Base-by-base conservation (phyloP, 2,329 filamentous ascomycete species). In the Clonostachys byssicola region DNA sequence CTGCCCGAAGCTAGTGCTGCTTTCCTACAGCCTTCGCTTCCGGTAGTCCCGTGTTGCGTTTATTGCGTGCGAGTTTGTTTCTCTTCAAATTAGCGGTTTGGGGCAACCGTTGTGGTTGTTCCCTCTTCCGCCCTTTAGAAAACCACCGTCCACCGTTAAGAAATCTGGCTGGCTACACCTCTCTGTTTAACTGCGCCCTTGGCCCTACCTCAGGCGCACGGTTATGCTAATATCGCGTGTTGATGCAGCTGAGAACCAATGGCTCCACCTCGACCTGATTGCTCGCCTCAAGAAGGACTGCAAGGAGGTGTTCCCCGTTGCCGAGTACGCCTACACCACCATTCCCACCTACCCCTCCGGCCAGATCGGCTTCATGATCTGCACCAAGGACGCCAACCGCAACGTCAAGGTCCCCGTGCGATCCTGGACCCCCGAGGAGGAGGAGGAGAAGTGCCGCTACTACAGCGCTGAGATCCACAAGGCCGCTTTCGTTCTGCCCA, bases 351-450 rank as follows among this genome's bases (percentile, higher is more conserved):
- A 99, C 80, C 94, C 94, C 56, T 95, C 90, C 48, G 94, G 94
- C 67, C 94, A 99, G 78, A 99, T 99, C 64, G 94, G 94, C 67
- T 99, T 99, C 86, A 96, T 99, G 92, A 89, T 99, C 66, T 97
- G 94, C 85, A 89, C 81, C 86, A 97, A 99, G 84, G 92, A 97
- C 67, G 76, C 84, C 67, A 83, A 73, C 65, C 83, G 85, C 68
- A 81, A 99, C 72, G 81, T 97, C 66, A 89, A 81, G 70, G 88
- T 85, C 72, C 94, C 94, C 46, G 65, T 96, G 52, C 87, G 94
- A 64, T 78, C 73, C 60, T 95, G 91, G 86, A 78, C 83, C 54
- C 66, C 78, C 54, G 92, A 95, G 73, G 91, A 97, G 73, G 94
- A 99, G 81, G 85, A 89, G 64, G 86, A 89, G 71, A 77, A 92